Evolutionary conservation across 2,329 filamentous ascomycete genomes (phyloP).

Genomic region (Hymenoscyphus linearis): DNA sequence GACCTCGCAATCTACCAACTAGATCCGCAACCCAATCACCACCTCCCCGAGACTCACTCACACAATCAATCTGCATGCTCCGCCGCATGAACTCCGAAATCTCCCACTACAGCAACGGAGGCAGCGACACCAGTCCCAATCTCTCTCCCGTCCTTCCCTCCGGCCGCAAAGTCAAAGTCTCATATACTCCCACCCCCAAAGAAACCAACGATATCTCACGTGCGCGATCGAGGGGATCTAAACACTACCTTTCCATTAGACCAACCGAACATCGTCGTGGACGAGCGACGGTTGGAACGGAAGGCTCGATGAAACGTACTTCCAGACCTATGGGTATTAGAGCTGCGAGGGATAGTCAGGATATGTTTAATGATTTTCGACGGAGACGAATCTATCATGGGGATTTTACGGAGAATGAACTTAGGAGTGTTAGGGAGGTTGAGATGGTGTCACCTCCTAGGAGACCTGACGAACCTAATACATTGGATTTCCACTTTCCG

Average conservation of each 20-base stretch:
- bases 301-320: not conserved
- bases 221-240: constrained; percentile 6
- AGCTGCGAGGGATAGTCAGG: not conserved
- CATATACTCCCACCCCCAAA: not conserved
- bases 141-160: not conserved
- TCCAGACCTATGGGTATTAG: not conserved
- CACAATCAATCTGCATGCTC: constrained; percentile 13
- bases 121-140: not conserved
- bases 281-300: not conserved
- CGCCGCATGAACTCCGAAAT: constrained; percentile 23
- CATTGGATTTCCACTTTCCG: not conserved
- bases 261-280: not conserved
- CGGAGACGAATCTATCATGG: not conserved
- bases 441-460: not conserved
- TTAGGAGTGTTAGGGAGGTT: not conserved
- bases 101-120: constrained; percentile 8
- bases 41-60: constrained; percentile 12
- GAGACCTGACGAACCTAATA: not conserved
- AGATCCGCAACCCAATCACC: constrained; percentile 6
- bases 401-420: not conserved
- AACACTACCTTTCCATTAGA: constrained; percentile 14
- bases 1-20: constrained; percentile 13
- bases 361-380: not conserved
- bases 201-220: not conserved
- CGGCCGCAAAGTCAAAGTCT: not conserved